Percentiles rank a stretch among this genome's conserved stretches.
phyloP scores from a whole-genome alignment of 1,139 yeast genomes.

The Komagataea norvegica region DNA sequence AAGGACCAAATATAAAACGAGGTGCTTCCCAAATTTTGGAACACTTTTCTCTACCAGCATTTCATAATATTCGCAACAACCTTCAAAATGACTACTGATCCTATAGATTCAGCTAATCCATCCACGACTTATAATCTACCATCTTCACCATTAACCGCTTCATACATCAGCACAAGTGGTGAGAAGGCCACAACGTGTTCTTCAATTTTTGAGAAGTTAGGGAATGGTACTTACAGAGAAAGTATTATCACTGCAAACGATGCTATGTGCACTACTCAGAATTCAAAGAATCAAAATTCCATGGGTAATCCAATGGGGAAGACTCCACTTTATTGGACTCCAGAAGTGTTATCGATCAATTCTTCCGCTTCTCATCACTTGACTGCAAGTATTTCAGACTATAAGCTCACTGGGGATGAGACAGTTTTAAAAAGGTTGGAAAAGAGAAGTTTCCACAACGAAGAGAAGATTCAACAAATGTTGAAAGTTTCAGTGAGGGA shows the following conservation, averaged over 20 bases:
- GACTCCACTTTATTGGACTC: constrained; percentile 7
- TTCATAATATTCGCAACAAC: not conserved
- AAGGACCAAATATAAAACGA: too few species aligned
- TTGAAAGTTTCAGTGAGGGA: constrained; percentile 5
- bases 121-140: not conserved
- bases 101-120: too few species aligned
- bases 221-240: constrained; percentile 8
- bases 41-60: constrained; percentile 8
- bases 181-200: not conserved
- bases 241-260: constrained; percentile 4
- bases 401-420: not conserved
- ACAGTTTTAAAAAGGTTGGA: constrained; percentile 1
- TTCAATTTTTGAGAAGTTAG: constrained; percentile 7
- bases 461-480: constrained; percentile 1
- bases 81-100: not conserved
- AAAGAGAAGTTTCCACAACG: constrained; percentile 1
- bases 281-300: too few species aligned
- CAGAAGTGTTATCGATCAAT: constrained; percentile 3
- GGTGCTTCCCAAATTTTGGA: constrained; percentile 31
- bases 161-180: not conserved
- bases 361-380: not conserved
- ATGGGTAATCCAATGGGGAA: constrained; percentile 1
- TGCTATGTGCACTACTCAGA: too few species aligned
- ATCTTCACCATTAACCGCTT: constrained; percentile 1
- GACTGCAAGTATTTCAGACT: not conserved